Conservation (phyloP, 768 basidiomycete species). For the Suillus subaureus region DNA sequence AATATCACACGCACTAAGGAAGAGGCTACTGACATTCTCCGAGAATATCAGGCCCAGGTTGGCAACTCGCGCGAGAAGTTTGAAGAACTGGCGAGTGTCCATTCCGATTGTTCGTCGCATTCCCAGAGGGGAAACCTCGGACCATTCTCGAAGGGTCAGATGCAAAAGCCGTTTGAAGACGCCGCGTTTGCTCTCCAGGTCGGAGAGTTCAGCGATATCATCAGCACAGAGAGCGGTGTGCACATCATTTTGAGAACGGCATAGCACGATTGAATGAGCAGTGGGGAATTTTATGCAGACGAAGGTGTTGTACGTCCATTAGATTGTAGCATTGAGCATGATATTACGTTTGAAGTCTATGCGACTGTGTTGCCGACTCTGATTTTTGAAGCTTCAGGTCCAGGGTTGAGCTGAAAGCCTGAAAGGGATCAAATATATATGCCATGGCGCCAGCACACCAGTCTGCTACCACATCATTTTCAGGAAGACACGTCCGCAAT, state of each 20-base stretch:
- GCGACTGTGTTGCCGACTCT: neutral
- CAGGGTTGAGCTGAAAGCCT: neutral
- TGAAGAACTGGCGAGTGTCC: constrained; percentile 65
- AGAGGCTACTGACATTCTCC: constrained; percentile 84
- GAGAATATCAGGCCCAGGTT: constrained; percentile 49
- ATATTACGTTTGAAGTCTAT: neutral
- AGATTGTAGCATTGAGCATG: constrained; percentile 4
- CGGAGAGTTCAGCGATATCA: constrained; percentile 77
- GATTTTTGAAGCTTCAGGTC: neutral
- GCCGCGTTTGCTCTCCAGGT: constrained; percentile 73
- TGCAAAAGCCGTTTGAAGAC: constrained; percentile 98
- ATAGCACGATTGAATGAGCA: constrained; percentile 30
- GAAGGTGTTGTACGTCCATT: constrained; percentile 3
- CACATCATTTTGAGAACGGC: constrained; percentile 90
- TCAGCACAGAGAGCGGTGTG: constrained; percentile 92
- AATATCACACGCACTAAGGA: constrained; percentile 87
- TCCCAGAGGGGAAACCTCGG: constrained; percentile 85
- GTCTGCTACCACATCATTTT: neutral
- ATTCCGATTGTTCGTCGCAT: constrained; percentile 93
- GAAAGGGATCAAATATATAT: neutral
- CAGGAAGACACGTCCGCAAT: neutral
- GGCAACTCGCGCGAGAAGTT: constrained; percentile 57
- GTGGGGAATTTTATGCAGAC: neutral
- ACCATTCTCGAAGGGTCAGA: constrained; percentile 80
- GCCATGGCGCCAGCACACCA: neutral